Evolutionary conservation across 345 rosid genomes (phyloP), one percentile per base, ranked within the genome.

Genomic region (Pelargonium nanum): DNA sequence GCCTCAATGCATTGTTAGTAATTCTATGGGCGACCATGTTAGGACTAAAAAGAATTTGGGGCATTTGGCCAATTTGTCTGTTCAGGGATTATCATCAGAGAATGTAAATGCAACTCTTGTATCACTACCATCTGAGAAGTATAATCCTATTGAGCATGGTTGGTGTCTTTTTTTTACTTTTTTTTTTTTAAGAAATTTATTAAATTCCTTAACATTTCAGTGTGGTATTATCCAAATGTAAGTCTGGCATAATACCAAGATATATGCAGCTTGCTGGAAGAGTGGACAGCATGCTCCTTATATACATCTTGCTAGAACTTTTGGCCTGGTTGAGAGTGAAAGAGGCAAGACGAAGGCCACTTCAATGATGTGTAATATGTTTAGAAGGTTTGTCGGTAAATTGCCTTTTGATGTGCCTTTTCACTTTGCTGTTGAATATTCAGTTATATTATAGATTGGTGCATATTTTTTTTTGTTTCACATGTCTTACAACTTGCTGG

Each of bases 301-400:
- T 65, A 69, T 88, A 67, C 95, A 88, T 74, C 90, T 91, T 67
- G 95, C 87, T 22, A 79, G 87, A 34, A 78, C 96, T 59, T 91
- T 91, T 83, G 85, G 84, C 60, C 72, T 89, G 48, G 87, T 86
- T 62, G 94, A 83, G 69, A 74, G 76, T 72, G 92, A 91, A 80
- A 91, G 75, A 28, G 95, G 96, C 44, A 91, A 79, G 84, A 86
- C 82, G 63, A 91, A 83, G 79, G 92, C 90, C 73, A 83, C 80
- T 68, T 80, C 87, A 57, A 84, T 86, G 84, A 75, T 91, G 62
- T 85, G 98, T 82, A 91, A 88, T 73, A 91, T 91, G 96, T 88
- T 91, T 75, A 82, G 96, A 79, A 88, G 98, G 98, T 86, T 26
- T 57, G 19, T 26, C 60, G 34, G 55, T 26, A n/a, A 26, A 51